Conservation (phyloP, 768 basidiomycete species). For the Sporobolomyces phaffii region DNA sequence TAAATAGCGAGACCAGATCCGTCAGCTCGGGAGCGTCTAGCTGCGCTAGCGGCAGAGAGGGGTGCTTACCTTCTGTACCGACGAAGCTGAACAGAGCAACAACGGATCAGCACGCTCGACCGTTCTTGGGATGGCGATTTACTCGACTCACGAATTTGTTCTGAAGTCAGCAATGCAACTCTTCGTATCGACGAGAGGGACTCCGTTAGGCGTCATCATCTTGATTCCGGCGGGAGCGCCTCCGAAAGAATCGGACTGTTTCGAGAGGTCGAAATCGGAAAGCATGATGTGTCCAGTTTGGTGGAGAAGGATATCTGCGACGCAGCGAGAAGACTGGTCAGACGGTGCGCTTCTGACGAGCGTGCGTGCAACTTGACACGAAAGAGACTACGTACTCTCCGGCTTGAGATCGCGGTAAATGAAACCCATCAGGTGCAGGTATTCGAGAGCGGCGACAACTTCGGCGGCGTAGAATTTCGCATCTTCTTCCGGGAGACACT, state of each 20-base stretch:
- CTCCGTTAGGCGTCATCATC: slow-evolving; percentile 76
- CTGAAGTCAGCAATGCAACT: slow-evolving; percentile 95
- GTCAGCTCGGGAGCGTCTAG: background rate
- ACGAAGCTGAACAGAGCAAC: no score
- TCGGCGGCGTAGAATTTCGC: slow-evolving; percentile 98
- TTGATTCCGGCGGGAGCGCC: slow-evolving; percentile 82
- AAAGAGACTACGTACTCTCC: slow-evolving; percentile 96
- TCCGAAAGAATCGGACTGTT: slow-evolving; percentile 80
- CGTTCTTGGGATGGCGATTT: background rate
- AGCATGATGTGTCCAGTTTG: slow-evolving; percentile 99
- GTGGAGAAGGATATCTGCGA: slow-evolving; percentile 86
- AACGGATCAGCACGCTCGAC: background rate
- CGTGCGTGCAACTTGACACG: no score
- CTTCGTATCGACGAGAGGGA: slow-evolving; percentile 91
- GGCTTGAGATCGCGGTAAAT: slow-evolving; percentile 99
- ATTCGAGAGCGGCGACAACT: slow-evolving; percentile 94
- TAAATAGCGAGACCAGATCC: slow-evolving; percentile 45
- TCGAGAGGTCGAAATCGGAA: slow-evolving; percentile 97
- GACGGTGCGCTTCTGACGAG: slow-evolving; percentile 42
- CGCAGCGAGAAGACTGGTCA: slow-evolving; percentile 90
- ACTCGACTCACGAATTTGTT: slow-evolving; percentile 60
- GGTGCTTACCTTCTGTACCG: slow-evolving; percentile 81
- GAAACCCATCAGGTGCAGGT: slow-evolving; percentile 97
- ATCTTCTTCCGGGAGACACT: slow-evolving; percentile 90
- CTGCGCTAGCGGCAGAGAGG: background rate